phyloP scores from a whole-genome alignment of 768 basidiomycete species.

The Tylopilus sp. region DNA sequence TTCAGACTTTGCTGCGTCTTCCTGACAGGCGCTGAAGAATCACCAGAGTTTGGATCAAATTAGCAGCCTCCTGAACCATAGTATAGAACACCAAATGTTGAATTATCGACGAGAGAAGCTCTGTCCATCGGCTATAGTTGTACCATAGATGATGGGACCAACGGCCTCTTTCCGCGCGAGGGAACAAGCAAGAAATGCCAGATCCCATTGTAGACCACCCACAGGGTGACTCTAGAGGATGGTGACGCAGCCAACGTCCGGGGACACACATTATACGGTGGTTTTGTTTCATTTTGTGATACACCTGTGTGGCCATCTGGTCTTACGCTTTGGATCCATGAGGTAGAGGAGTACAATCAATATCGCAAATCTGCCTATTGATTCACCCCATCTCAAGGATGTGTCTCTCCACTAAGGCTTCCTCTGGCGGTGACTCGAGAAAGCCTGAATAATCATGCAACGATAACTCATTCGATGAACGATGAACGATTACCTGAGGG shows the following conservation, averaged over 20 bases:
- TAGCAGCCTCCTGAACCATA: too few relatives aligned
- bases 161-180: conserved; percentile 50
- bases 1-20: too few relatives aligned
- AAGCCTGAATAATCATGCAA: conserved; percentile 30
- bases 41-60: too few relatives aligned
- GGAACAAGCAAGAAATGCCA: too few relatives aligned
- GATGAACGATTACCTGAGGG: conserved; percentile 37
- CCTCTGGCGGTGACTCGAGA: conserved; percentile 53
- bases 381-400: conserved; percentile 37
- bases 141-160: too few relatives aligned
- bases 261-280: conserved; percentile 31
- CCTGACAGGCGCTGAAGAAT: too few relatives aligned
- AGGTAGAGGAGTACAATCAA: too few relatives aligned
- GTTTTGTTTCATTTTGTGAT: background rate
- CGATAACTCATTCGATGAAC: background rate
- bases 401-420: conserved; percentile 48
- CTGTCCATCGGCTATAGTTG: too few relatives aligned
- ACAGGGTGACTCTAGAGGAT: conserved; percentile 62
- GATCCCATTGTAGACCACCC: conserved; percentile 51
- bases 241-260: conserved; percentile 53
- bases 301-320: conserved; percentile 57
- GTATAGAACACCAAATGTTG: too few relatives aligned
- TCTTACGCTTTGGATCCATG: too few relatives aligned
- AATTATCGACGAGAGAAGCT: too few relatives aligned
- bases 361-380: too few relatives aligned